A percentile compares a stretch with the other conserved stretches of the same genome.
Evolutionary conservation across 768 basidiomycete genomes (phyloP).

Genomic region (Podaxis sp.): DNA sequence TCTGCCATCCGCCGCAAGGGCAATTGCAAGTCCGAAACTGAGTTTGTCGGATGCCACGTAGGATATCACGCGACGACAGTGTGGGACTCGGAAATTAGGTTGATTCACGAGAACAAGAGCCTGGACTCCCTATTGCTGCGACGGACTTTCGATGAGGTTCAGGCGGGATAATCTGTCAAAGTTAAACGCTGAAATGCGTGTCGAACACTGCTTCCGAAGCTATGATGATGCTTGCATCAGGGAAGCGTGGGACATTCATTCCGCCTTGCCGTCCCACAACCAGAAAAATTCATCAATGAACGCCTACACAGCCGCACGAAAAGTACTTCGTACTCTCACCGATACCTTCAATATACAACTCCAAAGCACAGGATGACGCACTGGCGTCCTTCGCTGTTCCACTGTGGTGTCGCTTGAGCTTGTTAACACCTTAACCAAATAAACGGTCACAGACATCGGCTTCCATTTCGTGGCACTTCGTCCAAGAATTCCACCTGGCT

Average conservation of each 20-base stretch:
- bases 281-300: background rate
- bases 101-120: background rate
- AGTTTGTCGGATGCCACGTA: constrained; percentile 12
- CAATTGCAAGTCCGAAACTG: background rate
- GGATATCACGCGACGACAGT: background rate
- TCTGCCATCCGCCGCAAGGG: constrained; percentile 2
- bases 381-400: no score
- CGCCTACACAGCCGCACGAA: background rate
- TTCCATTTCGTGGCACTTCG: no score
- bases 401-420: no score
- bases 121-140: background rate
- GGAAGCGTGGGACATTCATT: background rate
- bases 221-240: background rate
- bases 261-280: background rate
- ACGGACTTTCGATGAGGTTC: background rate
- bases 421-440: no score
- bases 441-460: no score
- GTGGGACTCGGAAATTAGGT: background rate
- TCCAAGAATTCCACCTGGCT: background rate
- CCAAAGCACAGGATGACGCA: no score
- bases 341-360: no score
- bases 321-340: no score
- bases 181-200: background rate
- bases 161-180: background rate
- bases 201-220: background rate